Percentiles rank a stretch among this genome's conserved stretches.
Conservation (phyloP, 495 filamentous ascomycete species). For the Lasiosphaeriaceae sp. region DNA sequence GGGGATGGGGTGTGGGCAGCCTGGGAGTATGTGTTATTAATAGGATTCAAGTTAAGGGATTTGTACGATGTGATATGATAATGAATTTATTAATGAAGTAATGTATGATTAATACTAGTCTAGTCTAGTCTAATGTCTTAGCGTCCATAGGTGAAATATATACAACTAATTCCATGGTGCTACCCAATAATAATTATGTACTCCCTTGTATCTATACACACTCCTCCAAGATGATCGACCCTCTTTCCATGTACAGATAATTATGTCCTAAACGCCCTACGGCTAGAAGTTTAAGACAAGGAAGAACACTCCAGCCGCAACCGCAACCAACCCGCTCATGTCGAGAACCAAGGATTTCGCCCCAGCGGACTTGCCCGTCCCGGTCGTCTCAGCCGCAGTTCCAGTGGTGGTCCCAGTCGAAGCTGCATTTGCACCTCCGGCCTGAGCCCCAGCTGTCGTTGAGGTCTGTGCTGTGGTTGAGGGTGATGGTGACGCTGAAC, state of each 20-base stretch:
- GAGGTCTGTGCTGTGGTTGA: neutral
- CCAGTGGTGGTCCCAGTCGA: neutral
- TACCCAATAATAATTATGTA: neutral
- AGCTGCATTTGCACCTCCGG: neutral
- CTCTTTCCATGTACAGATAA: neutral
- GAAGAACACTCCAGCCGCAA: neutral
- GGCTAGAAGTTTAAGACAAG: neutral
- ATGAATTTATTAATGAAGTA: neutral
- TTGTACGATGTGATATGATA: neutral
- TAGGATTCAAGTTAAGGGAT: neutral
- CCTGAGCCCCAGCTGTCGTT: neutral
- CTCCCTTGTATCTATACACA: neutral
- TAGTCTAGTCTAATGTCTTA: neutral
- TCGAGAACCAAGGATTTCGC: neutral
- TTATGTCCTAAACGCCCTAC: neutral
- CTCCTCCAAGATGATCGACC: neutral
- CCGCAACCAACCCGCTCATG: neutral
- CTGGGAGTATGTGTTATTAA: neutral
- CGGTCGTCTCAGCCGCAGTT: neutral
- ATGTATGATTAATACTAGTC: neutral
- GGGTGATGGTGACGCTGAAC: neutral
- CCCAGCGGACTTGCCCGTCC: neutral
- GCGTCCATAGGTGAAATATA: neutral
- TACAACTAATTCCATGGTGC: neutral
- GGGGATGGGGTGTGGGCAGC: neutral